Base-by-base conservation (phyloP, 129 eudicot species). In the Centrapalus pauciflorus region DNA sequence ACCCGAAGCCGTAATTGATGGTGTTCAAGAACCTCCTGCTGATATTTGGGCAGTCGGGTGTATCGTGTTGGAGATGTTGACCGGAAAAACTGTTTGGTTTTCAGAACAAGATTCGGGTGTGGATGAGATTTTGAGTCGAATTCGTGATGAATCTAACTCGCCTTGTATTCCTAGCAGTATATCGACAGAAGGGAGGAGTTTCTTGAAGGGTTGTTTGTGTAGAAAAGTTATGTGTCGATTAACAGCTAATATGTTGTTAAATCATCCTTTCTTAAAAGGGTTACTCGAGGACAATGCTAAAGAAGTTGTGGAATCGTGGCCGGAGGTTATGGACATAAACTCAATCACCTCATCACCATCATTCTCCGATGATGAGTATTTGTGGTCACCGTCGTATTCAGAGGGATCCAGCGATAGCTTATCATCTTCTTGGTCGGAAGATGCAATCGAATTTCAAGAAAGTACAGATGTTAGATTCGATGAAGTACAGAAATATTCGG, bases 1-100 rank as follows among this genome's bases (percentile, higher is more conserved):
- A 7, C 92, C 96, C 3, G 96, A 88, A 72, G 85, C 79, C 12
- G 83, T 85, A 54, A 54, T 49, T 45, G 76, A 70, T 21, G 67
- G 72, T 63, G 74, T 72, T 41, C 96, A 88, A 61, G 81, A 83
- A 11, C 43, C 45, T 64, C 83, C 96, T 17, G 58, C 77, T 33
- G 96, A 88, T 78, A 67, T 88, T 35, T 88, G 96, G 96, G 92
- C 96, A 0, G 46, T 88, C 16, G 96, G 96, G 25, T 85, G 92
- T 58, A 80, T 80, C 7, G 83, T 88, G 32, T 78, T 78, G 2
- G 87, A 88, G 74, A 88, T 88, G 96, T 58, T 88, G 20, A 85
- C 96, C 1, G 96, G 96, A 17, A 85, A 82, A 35, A 79, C 85
- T 5, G 61, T 81, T 5, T 76, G 89, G 92, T 67, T 32, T 57